These are phyloP conservation scores for Wallacemonas sp. DNA, from an alignment of 208 protist species.

Conservation along the genomic window DNA sequence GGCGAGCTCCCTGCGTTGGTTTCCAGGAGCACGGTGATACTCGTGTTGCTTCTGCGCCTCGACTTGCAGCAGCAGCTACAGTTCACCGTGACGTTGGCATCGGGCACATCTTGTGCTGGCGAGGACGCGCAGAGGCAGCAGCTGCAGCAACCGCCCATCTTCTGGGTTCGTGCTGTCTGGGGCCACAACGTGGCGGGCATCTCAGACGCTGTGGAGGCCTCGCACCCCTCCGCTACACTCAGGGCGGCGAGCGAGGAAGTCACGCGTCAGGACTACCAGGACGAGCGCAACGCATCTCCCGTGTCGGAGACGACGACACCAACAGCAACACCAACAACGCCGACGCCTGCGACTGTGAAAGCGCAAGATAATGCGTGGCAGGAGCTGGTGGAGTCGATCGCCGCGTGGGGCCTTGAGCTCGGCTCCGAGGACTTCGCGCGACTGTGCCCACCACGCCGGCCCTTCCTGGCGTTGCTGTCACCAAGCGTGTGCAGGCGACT, in stretches of 20 bases:
- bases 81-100: conserved; percentile 15
- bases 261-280: too few species aligned
- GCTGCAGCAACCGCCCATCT: not conserved
- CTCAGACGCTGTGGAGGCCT: conserved; percentile 16
- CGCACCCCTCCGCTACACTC: conserved; percentile 27
- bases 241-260: not conserved
- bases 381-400: not conserved
- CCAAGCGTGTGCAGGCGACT: not conserved
- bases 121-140: not conserved
- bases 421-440: not conserved
- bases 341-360: too few species aligned
- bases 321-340: too few species aligned
- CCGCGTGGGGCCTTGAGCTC: not conserved
- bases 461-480: not conserved
- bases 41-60: conserved; percentile 16
- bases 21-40: not conserved
- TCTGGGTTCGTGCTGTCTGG: conserved; percentile 32
- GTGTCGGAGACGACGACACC: too few species aligned
- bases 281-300: too few species aligned
- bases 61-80: conserved; percentile 20
- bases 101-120: not conserved
- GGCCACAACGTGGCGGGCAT: conserved; percentile 23
- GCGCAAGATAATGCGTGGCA: too few species aligned
- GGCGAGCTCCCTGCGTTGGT: not conserved
- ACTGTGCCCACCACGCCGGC: not conserved